Evolutionary conservation across 805 yeast species (phyloP).

Genomic region (Yarrowia sp.): DNA sequence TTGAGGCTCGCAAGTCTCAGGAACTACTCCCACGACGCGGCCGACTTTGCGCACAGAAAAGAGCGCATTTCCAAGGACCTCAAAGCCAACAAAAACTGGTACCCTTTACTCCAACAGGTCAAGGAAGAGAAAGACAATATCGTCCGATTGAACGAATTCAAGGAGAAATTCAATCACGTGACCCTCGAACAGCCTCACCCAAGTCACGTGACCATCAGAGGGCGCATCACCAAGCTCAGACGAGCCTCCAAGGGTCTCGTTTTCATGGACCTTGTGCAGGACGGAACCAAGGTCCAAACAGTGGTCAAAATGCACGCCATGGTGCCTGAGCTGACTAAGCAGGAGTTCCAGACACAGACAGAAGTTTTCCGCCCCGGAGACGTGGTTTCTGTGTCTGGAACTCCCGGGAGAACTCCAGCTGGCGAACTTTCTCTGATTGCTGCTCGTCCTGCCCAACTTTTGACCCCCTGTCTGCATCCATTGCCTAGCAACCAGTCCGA

Average conservation of each 20-base stretch:
- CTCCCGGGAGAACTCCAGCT: constrained; percentile 74
- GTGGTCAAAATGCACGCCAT: constrained; percentile 63
- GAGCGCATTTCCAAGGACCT: constrained; percentile 10
- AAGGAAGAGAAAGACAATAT: neutral
- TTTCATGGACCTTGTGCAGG: constrained; percentile 74
- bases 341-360: constrained; percentile 53
- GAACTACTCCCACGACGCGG: constrained; percentile 11
- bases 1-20: neutral
- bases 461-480: constrained; percentile 73
- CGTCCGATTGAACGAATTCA: constrained; percentile 40
- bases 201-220: constrained; percentile 53
- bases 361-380: constrained; percentile 72
- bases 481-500: constrained; percentile 70
- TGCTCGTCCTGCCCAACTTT: constrained; percentile 56
- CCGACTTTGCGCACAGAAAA: constrained; percentile 42
- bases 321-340: constrained; percentile 50
- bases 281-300: constrained; percentile 63
- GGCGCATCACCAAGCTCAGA: constrained; percentile 65
- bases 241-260: constrained; percentile 71
- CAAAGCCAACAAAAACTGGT: constrained; percentile 4
- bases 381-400: constrained; percentile 67
- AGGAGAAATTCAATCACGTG: constrained; percentile 13
- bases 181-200: constrained; percentile 5
- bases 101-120: constrained; percentile 40
- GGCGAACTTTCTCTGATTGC: constrained; percentile 81